Conservation (phyloP, 805 yeast genomes). For the Schwanniomyces vanrijiae region DNA sequence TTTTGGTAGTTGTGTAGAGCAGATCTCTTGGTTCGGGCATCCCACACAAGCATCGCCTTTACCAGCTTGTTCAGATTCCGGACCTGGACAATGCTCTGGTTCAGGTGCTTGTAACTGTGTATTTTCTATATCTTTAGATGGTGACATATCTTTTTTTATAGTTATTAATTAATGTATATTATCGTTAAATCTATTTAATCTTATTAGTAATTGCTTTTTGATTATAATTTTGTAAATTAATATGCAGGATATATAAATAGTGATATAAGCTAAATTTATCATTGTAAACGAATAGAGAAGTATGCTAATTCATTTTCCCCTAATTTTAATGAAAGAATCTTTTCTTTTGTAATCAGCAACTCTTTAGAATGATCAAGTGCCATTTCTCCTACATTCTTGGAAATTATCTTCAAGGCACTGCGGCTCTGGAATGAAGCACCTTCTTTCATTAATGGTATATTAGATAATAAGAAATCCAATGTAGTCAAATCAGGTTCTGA, state of each 20-base stretch:
- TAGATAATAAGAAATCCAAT: slow-evolving; percentile 43
- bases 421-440: slow-evolving; percentile 29
- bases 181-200: not conserved
- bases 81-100: slow-evolving; percentile 99
- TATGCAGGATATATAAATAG: not conserved
- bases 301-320: slow-evolving; percentile 47
- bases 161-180: not conserved
- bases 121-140: slow-evolving; percentile 15
- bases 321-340: slow-evolving; percentile 37
- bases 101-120: slow-evolving; percentile 57
- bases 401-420: slow-evolving; percentile 55
- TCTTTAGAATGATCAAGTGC: slow-evolving; percentile 24
- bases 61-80: slow-evolving; percentile 93
- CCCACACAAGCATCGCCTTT: slow-evolving; percentile 91
- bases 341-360: slow-evolving; percentile 25
- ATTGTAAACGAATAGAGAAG: slow-evolving; percentile 19
- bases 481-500: slow-evolving; percentile 15
- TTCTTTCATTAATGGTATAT: slow-evolving; percentile 41
- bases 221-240: not conserved
- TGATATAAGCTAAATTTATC: not conserved
- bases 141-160: slow-evolving; percentile 18
- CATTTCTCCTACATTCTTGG: slow-evolving; percentile 46
- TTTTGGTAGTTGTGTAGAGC: slow-evolving; percentile 78
- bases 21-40: slow-evolving; percentile 90
- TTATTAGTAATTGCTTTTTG: not conserved